Conservation (phyloP, 2,329 filamentous ascomycete genomes). For the Aspergillus versicolor region DNA sequence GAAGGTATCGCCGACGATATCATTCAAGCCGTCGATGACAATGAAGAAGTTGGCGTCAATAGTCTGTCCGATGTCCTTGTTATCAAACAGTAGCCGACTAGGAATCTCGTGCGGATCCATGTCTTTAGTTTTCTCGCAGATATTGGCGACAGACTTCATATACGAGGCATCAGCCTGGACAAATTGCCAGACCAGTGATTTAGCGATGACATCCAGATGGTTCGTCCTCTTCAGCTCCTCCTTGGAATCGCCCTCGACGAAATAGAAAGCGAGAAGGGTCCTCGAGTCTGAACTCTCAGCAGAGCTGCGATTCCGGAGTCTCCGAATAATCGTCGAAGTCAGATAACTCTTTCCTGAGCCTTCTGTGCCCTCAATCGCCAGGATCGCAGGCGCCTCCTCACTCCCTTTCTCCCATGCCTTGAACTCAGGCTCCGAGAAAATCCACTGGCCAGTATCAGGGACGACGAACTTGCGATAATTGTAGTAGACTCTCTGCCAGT, state of each 20-base stretch:
- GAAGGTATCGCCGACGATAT: conserved; percentile 30
- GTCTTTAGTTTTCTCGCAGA: conserved; percentile 13
- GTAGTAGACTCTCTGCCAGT: conserved; percentile 18
- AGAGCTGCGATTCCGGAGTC: conserved; percentile 11
- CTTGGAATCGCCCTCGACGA: conserved; percentile 19
- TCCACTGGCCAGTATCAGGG: conserved; percentile 17
- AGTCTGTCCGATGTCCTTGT: conserved; percentile 11
- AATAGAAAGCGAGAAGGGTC: conserved; percentile 16
- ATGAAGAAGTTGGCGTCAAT: conserved; percentile 35
- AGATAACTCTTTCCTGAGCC: conserved; percentile 20
- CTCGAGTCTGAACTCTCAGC: conserved; percentile 13
- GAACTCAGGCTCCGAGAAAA: conserved; percentile 16
- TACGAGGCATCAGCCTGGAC: conserved; percentile 16
- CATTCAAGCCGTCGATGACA: conserved; percentile 52
- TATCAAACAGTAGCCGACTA: conserved; percentile 10
- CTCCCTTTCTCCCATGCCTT: conserved; percentile 11
- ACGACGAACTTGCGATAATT: conserved; percentile 17
- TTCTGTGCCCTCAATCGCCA: conserved; percentile 18
- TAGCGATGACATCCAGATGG: conserved; percentile 16
- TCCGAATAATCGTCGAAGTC: conserved; percentile 15
- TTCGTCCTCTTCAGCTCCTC: conserved; percentile 15
- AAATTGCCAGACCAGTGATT: conserved; percentile 21
- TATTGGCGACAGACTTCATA: conserved; percentile 18
- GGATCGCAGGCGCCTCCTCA: conserved; percentile 3
- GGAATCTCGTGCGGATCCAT: conserved; percentile 19